Evolutionary conservation across 768 basidiomycete genomes (phyloP), one percentile per base, ranked within the genome.

Genomic region (Sporobolomyces pararoseus): DNA sequence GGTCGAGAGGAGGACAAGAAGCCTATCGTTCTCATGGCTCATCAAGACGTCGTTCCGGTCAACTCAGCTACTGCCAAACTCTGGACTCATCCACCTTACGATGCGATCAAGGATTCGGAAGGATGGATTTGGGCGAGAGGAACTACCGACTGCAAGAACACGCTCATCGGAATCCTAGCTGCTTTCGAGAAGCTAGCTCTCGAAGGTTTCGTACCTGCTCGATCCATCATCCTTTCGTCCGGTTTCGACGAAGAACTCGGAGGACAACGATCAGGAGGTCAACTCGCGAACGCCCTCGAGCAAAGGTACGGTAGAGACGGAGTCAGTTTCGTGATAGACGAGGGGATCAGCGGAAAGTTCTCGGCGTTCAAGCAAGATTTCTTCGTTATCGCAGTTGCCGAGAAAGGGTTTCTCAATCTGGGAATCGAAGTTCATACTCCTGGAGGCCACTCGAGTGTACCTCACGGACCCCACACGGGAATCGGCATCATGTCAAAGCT

Each of bases 261-360:
- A 10, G 63, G 68, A 32, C 35, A 16, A 10, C 46, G 57, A 13
- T 52, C 84, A 7, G 84, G 85, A 0, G 65, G 73, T 0, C 65
- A 75, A 4, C 79, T 86, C 16, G 80, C 79, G 0, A 50, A 78
- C 13, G 78, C 81, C 46, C 79, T 96, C 29, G 77, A 85, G 53
- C 75, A 83, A 7, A 82, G 81, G 23, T 93, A 89, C 76, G 92
- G 91, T 37, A 78, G 84, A 71, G 79, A 91, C 75, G 83, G 84
- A 3, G 86, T 91, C 75, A 86, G 89, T 0, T 83, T 95, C 76
- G 79, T 95, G 55, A 82, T 97, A 29, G 93, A 97, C 76, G 93
- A 97, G 82, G 92, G 92, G 35, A 85, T 89, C 86, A 77, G 75
- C 82, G 80, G 80, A 10, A 75, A 80, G 1, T 76, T 77, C 17